Percentiles rank a stretch among this genome's conserved stretches.
Evolutionary conservation across 2,329 filamentous ascomycete genomes (phyloP).

Genomic region (Ceratocystis lukuohia): DNA sequence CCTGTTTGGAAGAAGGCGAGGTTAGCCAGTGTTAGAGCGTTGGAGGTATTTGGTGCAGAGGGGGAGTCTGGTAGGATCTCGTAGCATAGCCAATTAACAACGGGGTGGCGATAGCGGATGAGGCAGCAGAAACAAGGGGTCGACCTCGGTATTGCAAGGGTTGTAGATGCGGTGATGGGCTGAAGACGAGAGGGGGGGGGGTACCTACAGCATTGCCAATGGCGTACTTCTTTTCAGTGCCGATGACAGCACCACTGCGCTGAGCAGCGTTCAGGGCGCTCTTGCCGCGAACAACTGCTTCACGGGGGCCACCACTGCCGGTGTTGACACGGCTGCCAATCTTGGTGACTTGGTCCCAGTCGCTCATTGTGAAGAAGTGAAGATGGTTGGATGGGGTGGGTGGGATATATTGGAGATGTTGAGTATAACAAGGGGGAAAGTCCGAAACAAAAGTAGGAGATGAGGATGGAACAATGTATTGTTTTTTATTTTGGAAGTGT

Average conservation of each 20-base stretch:
- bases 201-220: slow-evolving; percentile 64
- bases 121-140: background rate
- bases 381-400: slow-evolving; percentile 1
- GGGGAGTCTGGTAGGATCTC: background rate
- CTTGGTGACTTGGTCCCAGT: slow-evolving; percentile 84
- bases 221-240: slow-evolving; percentile 82
- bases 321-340: slow-evolving; percentile 76
- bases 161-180: background rate
- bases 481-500: background rate
- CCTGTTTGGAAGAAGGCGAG: slow-evolving; percentile 21
- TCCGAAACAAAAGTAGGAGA: background rate
- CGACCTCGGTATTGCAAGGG: background rate
- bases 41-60: background rate
- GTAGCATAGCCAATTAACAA: no score
- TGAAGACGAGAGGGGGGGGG: background rate
- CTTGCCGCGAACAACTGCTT: slow-evolving; percentile 82
- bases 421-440: background rate
- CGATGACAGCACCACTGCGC: slow-evolving; percentile 60
- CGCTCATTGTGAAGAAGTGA: slow-evolving; percentile 45
- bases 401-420: background rate
- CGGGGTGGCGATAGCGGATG: background rate
- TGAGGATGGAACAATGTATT: background rate
- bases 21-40: slow-evolving; percentile 25
- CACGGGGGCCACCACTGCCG: slow-evolving; percentile 52
- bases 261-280: slow-evolving; percentile 76